These are phyloP conservation scores for Rubia occidens DNA, from an alignment of 305 asterid species.

Conservation along the genomic window DNA sequence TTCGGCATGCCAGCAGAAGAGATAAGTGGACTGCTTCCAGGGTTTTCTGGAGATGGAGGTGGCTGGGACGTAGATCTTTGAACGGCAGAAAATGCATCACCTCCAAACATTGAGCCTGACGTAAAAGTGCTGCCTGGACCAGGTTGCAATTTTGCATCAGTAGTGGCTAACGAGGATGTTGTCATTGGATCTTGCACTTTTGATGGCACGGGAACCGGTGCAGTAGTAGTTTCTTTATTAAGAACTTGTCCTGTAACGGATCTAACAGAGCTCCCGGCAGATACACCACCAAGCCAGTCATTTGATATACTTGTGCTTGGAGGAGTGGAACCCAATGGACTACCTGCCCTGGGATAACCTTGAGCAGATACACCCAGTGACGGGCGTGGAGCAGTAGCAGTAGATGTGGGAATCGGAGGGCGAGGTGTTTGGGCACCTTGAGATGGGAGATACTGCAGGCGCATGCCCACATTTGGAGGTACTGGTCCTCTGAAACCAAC, in stretches of 20 bases:
- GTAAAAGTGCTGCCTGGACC: constrained; percentile 43
- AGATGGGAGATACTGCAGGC: constrained; percentile 51
- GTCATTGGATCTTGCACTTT: constrained; percentile 42
- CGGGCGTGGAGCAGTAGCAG: constrained; percentile 40
- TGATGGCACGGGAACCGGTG: constrained; percentile 32
- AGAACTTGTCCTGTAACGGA: constrained; percentile 31
- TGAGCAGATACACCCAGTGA: constrained; percentile 37
- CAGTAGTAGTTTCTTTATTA: constrained; percentile 42
- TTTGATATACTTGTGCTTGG: constrained; percentile 35
- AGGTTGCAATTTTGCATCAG: constrained; percentile 34
- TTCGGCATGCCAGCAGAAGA: constrained; percentile 47
- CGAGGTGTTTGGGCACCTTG: constrained; percentile 44
- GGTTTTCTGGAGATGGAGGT: constrained; percentile 39
- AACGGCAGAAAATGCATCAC: constrained; percentile 54
- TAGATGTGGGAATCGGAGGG: constrained; percentile 38
- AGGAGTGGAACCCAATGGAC: constrained; percentile 36
- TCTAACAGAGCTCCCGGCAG: constrained; percentile 37
- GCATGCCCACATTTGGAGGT: constrained; percentile 41
- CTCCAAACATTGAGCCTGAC: constrained; percentile 40
- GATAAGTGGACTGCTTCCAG: constrained; percentile 33
- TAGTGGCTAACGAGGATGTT: constrained; percentile 28
- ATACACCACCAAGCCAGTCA: constrained; percentile 43
- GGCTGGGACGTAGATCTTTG: constrained; percentile 36
- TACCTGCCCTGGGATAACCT: constrained; percentile 35
- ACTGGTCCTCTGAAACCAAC: constrained; percentile 32